These are phyloP conservation scores for Friedmanniomyces simplex DNA, from an alignment of 495 filamentous ascomycete species.

Conservation along the genomic window DNA sequence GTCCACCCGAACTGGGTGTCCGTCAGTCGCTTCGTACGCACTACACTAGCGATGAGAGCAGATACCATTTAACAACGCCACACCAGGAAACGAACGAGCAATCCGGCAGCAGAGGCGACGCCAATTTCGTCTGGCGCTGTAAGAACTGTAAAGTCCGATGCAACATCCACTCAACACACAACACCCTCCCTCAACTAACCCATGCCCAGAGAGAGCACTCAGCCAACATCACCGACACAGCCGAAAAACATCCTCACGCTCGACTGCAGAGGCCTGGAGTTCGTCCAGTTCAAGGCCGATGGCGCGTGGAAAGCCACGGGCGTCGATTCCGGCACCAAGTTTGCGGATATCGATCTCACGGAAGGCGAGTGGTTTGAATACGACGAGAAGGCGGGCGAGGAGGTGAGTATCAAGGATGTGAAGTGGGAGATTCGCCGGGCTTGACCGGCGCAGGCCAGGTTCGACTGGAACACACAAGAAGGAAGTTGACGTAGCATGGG, in stretches of 20 bases:
- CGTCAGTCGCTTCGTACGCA: slow-evolving; percentile 77
- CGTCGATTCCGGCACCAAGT: slow-evolving; percentile 63
- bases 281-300: slow-evolving; percentile 78
- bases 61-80: background rate
- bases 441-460: slow-evolving; percentile 22
- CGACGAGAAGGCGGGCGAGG: slow-evolving; percentile 62
- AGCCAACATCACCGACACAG: slow-evolving; percentile 58
- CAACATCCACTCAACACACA: background rate
- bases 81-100: slow-evolving; percentile 72
- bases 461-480: background rate
- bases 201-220: slow-evolving; percentile 48
- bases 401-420: slow-evolving; percentile 85
- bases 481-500: too few species aligned
- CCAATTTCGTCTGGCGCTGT: slow-evolving; percentile 97
- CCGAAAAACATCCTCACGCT: slow-evolving; percentile 71
- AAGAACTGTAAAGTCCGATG: slow-evolving; percentile 54
- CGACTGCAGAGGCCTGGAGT: slow-evolving; percentile 90
- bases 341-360: slow-evolving; percentile 63
- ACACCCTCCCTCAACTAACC: background rate
- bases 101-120: slow-evolving; percentile 83
- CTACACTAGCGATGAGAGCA: background rate
- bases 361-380: slow-evolving; percentile 92
- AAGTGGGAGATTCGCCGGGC: slow-evolving; percentile 74
- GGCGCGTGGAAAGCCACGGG: slow-evolving; percentile 86
- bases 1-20: slow-evolving; percentile 77